Evolutionary conservation across 2,329 filamentous ascomycete genomes (phyloP).

Genomic region (Alternaria arborescens): DNA sequence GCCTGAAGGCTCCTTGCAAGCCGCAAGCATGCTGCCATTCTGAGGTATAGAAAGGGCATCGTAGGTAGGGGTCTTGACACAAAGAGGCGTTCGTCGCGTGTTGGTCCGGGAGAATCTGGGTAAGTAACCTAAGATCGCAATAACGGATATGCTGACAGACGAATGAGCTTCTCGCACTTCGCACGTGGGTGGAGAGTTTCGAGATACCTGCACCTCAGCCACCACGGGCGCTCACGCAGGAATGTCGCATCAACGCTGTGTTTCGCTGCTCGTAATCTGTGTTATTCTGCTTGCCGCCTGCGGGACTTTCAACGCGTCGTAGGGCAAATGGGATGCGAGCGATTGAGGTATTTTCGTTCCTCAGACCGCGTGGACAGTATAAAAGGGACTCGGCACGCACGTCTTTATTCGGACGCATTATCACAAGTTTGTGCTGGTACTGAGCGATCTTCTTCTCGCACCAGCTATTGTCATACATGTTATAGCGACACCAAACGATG

Average conservation of each 20-base stretch:
- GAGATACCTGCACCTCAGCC: not conserved
- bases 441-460: not conserved
- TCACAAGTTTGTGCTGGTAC: not conserved
- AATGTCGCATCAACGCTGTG: not conserved
- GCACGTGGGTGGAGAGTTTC: not conserved
- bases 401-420: not conserved
- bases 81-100: not conserved
- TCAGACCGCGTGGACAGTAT: not conserved
- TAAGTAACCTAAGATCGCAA: not conserved
- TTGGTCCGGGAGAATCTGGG: not conserved
- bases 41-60: not conserved
- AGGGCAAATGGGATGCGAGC: not conserved
- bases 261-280: not conserved
- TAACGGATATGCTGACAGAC: not conserved
- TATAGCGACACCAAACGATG: not conserved
- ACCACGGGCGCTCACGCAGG: not conserved
- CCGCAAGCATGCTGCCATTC: not conserved
- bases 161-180: not conserved
- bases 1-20: not conserved
- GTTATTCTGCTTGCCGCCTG: not conserved
- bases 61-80: not conserved
- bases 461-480: not conserved
- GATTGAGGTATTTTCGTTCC: not conserved
- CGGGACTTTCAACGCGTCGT: not conserved
- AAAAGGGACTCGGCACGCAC: not conserved